Evolutionary conservation across 2,329 filamentous ascomycete genomes (phyloP), one percentile per base, ranked within the genome.

Genomic region (Aureobasidium sp.): DNA sequence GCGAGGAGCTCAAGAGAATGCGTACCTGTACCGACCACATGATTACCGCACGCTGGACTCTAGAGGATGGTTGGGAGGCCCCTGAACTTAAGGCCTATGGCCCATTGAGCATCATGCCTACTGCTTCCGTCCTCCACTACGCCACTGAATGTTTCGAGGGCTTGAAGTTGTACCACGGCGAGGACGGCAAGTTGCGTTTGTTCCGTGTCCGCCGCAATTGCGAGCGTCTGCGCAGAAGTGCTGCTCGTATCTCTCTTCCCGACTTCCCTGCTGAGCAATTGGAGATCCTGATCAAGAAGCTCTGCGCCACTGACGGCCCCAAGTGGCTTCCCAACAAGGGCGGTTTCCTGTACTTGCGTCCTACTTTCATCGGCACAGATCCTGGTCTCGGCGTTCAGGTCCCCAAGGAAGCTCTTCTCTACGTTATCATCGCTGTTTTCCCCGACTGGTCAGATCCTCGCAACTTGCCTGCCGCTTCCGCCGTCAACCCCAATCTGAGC

Each of bases 61-160:
- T 74, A 26, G 72, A 77, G 47, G 71, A 76, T 24, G 91, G 91
- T 68, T 96, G 91, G 91, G 80, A 82, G 41, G 79, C 83, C 1
- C 91, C 91, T 1, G 82, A 87, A 68, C 82, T 95, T 63, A 84
- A 85, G 72, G 88, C 90, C 29, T 94, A 90, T 74, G 88, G 89
- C 0, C 87, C 89, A 12, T 78, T 96, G 59, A 82, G 82, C 65
- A 84, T 96, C 70, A 88, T 90, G 78, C 91, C 91, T 39, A 92
- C 88, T 5, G 89, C 90, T 15, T 89, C 86, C 3, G 86, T 87
- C 65, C 82, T 96, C 64, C 91, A 96, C 81, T 96, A 96, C 76
- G 91, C 90, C 12, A 95, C 90, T 52, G 88, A 93, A 76, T 95
- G 91, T 75, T 96, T 95, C 77, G 91, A 96, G 77, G 91, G 91